Base-by-base conservation (phyloP, 306 rosid genomes). In the Quercus glauca region DNA sequence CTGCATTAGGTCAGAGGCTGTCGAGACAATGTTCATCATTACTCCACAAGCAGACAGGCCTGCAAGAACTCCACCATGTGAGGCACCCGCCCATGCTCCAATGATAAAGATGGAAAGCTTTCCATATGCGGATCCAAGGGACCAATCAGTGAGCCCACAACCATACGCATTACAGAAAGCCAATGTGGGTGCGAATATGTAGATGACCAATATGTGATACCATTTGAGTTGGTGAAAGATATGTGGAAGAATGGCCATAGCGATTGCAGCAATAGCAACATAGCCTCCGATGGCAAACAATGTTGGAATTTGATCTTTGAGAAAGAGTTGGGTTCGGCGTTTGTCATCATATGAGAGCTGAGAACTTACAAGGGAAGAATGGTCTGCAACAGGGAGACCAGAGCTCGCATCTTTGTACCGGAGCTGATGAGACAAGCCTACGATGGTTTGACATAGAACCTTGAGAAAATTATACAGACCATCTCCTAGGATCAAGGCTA, bases 41-140 rank as follows among this genome's bases (percentile, higher is more conserved):
- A 75, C 78, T 14, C 78, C 78, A 75, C 78, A 75, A n/a, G 78
- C 71, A 6, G 78, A 71, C 2, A 75, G 71, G 17, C 78, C 78
- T 21, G 78, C 78, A 37, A 75, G 17, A 5, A 75, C 78, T 25
- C 78, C 78, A 3, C 59, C 78, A 25, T 60, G 71, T n/a, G 56
- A 4, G 2, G 55, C 43, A 35, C 78, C 78, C 1, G 70, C 78
- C 78, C 78, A 75, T 21, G 71, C 71, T n/a, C 78, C 70, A 45
- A 75, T 59, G 5, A 20, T 75, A 20, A 75, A 59, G 57, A 75
- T 75, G 57, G 70, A 70, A 6, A 75, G 78, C 25, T 58, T 75
- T 5, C 78, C 78, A 43, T 75, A 75, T 6, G 57, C 43, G 37
- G 71, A 60, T 7, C 71, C 78, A 3, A 75, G 70, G 7, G 78